These are phyloP conservation scores for Pittosporum tobira DNA, from an alignment of 129 eudicot genomes.

Conservation along the genomic window DNA sequence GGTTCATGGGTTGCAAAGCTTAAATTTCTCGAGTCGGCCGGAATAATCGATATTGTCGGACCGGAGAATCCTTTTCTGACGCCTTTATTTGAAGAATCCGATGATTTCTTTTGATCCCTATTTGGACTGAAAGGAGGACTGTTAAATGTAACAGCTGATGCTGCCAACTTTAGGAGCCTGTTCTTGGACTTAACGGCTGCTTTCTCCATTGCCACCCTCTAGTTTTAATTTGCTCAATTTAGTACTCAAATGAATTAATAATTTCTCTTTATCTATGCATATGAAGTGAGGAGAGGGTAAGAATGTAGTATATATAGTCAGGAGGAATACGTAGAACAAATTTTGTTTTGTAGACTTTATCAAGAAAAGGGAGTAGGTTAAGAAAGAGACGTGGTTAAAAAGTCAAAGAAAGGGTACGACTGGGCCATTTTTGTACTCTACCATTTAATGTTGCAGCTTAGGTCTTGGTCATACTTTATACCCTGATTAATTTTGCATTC, in stretches of 20 bases:
- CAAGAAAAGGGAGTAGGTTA: neutral
- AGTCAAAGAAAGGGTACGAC: neutral
- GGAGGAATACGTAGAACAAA: neutral
- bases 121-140: conserved; percentile 44
- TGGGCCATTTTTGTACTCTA: neutral
- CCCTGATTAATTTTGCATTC: neutral
- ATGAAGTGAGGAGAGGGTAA: neutral
- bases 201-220: conserved; percentile 12
- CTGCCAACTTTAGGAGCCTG: conserved; percentile 50
- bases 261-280: neutral
- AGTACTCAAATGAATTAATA: too few relatives aligned
- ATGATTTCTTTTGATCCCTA: conserved; percentile 20
- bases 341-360: neutral
- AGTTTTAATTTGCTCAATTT: too few relatives aligned
- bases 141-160: conserved; percentile 45
- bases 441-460: neutral
- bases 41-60: conserved; percentile 36
- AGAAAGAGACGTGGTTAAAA: neutral
- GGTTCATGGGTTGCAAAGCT: conserved; percentile 42
- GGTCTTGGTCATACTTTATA: neutral
- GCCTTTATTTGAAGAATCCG: conserved; percentile 12
- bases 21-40: conserved; percentile 32
- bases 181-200: conserved; percentile 28
- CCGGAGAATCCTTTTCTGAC: conserved; percentile 56
- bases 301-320: too few relatives aligned